Evolutionary conservation across 2,329 filamentous ascomycete species (phyloP).

Genomic region (Hypocrella siamensis): DNA sequence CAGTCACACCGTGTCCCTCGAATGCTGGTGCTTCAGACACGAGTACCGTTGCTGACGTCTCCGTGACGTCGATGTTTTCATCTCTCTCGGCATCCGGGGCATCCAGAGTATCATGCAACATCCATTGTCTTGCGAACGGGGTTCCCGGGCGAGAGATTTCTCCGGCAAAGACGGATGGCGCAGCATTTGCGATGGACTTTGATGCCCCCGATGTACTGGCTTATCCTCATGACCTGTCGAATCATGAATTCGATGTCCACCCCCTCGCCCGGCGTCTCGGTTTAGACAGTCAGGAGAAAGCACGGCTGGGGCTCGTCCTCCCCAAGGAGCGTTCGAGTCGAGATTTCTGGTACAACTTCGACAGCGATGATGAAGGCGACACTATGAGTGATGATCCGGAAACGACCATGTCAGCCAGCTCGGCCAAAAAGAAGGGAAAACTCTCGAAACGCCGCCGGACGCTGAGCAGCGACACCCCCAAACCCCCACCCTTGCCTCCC

Average conservation of each 20-base stretch:
- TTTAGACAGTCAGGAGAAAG: constrained; percentile 13
- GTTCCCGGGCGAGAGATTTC: constrained; percentile 23
- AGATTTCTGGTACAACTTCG: constrained; percentile 21
- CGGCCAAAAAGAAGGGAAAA: not conserved
- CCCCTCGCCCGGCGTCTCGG: constrained; percentile 17
- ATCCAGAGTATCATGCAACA: constrained; percentile 3
- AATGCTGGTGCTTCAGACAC: constrained; percentile 1
- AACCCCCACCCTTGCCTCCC: constrained; percentile 13
- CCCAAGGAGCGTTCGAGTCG: constrained; percentile 17
- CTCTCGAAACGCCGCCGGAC: constrained; percentile 3
- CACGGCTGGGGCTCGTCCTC: constrained; percentile 17
- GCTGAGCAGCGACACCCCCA: constrained; percentile 8
- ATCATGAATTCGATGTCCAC: constrained; percentile 18
- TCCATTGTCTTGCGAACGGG: constrained; percentile 14
- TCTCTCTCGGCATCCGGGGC: constrained; percentile 2
- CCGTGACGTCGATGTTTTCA: constrained; percentile 1
- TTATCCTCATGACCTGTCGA: constrained; percentile 19
- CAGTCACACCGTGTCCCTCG: not conserved
- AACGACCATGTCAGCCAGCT: not conserved
- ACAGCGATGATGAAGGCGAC: constrained; percentile 18
- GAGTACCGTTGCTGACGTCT: constrained; percentile 1
- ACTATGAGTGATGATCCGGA: constrained; percentile 6
- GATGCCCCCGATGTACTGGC: constrained; percentile 13
- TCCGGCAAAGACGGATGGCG: constrained; percentile 19
- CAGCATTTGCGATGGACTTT: constrained; percentile 16